phyloP scores from a whole-genome alignment of 2,329 filamentous ascomycete species.

The Diplodia corticola region DNA sequence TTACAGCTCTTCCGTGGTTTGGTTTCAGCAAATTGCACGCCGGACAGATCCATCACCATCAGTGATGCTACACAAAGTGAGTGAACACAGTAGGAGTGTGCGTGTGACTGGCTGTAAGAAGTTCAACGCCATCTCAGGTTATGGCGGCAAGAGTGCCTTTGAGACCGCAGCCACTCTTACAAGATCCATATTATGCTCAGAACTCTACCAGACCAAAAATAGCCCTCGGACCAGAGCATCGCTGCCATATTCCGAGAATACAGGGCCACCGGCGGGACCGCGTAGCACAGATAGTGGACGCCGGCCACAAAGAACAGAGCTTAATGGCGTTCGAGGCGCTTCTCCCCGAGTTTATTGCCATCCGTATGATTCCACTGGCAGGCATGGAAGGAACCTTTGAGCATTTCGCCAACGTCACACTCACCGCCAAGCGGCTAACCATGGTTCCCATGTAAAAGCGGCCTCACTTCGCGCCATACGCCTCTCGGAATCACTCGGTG shows the following conservation, averaged over 20 bases:
- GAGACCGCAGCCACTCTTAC: slow-evolving; percentile 27
- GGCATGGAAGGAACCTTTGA: neutral
- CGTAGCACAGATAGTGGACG: neutral
- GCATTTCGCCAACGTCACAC: neutral
- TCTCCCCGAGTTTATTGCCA: slow-evolving; percentile 1
- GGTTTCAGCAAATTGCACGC: slow-evolving; percentile 43
- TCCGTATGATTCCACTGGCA: slow-evolving; percentile 9
- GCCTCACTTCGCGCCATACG: slow-evolving; percentile 12
- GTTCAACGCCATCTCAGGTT: slow-evolving; percentile 28
- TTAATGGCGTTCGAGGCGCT: slow-evolving; percentile 4
- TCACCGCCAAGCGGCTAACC: neutral
- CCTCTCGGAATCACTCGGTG: slow-evolving; percentile 1
- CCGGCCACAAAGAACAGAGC: neutral
- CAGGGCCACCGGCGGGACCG: neutral
- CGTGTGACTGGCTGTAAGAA: neutral
- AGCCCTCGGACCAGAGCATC: neutral
- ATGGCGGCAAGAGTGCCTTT: slow-evolving; percentile 29
- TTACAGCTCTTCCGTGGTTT: slow-evolving; percentile 40
- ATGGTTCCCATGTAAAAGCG: slow-evolving; percentile 2
- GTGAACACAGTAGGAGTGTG: neutral
- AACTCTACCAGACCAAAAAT: neutral
- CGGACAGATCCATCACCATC: slow-evolving; percentile 40
- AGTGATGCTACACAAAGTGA: slow-evolving; percentile 48
- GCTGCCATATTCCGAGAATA: neutral
- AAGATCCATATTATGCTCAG: neutral